Base-by-base conservation (phyloP, 2,329 filamentous ascomycete genomes). In the Botrytis aclada region DNA sequence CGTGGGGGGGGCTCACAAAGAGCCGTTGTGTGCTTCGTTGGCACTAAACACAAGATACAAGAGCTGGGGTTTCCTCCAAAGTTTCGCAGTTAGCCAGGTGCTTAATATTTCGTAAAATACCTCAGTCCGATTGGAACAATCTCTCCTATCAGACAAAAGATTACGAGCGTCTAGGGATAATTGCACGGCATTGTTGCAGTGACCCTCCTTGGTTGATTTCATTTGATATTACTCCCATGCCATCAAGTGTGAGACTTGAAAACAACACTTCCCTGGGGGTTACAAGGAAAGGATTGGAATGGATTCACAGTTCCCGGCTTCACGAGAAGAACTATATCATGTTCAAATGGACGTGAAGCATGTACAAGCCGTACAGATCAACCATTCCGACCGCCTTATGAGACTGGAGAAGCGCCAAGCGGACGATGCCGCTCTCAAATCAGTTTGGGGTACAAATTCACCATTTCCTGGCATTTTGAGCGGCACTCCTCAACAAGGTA, bases 361-460 rank as follows among this genome's bases (percentile, higher is more conserved):
- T 82, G 85, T 92, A 74, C 89, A 92, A 78, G 85, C 87, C 80
- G 84, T 88, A 74, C 89, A 91, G 81, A 86, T 83, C 75, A 87
- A 85, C 78, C 89, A 92, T 82, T 85, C 87, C 73, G 90, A 92
- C 76, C 84, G 90, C 80, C 81, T 92, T 71, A 82, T 86, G 74
- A 84, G 88, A 75, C 81, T 92, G 69, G 90, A 92, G 81, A 90
- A 89, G 78, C 88, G 89, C 64, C 89, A 91, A 79, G 89, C 89
- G 47, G 89, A 91, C 77, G 89, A 92, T 82, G 88, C 88, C 67
- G 87, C 88, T 45, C 83, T 92, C 74, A 97, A 95, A 83, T 97
- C 93, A 74, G 92, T 97, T 72, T 99, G 96, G 96, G 89, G 89
- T 66, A 97, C 95, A 74, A 91, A 92, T 76, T 97, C 95, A 72